Evolutionary conservation across 2,329 filamentous ascomycete species (phyloP).

Genomic region (Xylariaceae sp.): DNA sequence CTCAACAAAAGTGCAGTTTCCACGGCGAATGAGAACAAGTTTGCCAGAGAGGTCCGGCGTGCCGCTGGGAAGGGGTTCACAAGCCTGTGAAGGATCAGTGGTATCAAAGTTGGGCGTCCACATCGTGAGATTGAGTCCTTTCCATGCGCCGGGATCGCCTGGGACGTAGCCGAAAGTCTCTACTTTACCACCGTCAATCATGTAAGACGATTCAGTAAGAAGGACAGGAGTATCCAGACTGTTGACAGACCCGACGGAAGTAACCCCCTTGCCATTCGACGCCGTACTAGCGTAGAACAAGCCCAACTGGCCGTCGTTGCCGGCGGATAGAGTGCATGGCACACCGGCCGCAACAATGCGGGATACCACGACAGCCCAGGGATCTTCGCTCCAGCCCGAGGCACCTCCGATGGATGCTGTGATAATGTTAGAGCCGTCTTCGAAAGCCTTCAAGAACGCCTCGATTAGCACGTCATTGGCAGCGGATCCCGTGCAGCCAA

Average conservation of each 20-base stretch:
- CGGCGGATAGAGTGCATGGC: slow-evolving; percentile 48
- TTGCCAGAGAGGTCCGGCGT: slow-evolving; percentile 53
- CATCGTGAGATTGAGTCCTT: slow-evolving; percentile 42
- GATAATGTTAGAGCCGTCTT: slow-evolving; percentile 55
- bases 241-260: slow-evolving; percentile 47
- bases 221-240: slow-evolving; percentile 41
- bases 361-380: slow-evolving; percentile 46
- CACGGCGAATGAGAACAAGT: slow-evolving; percentile 56
- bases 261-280: slow-evolving; percentile 43
- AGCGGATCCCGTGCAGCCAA: slow-evolving; percentile 49
- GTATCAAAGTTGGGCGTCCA: slow-evolving; percentile 48
- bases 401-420: slow-evolving; percentile 49
- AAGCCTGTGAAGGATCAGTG: slow-evolving; percentile 45
- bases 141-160: slow-evolving; percentile 40
- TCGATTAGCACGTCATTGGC: slow-evolving; percentile 48
- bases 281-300: slow-evolving; percentile 47
- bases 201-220: slow-evolving; percentile 39
- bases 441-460: slow-evolving; percentile 55
- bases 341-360: slow-evolving; percentile 51
- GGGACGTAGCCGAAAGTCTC: slow-evolving; percentile 40
- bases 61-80: slow-evolving; percentile 45
- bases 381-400: slow-evolving; percentile 48
- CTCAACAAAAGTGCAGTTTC: slow-evolving; percentile 49
- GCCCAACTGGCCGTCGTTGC: slow-evolving; percentile 44
- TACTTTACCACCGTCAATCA: slow-evolving; percentile 33